Evolutionary conservation across 2,329 filamentous ascomycete genomes (phyloP).

Genomic region (Hymenoscyphus repandus): DNA sequence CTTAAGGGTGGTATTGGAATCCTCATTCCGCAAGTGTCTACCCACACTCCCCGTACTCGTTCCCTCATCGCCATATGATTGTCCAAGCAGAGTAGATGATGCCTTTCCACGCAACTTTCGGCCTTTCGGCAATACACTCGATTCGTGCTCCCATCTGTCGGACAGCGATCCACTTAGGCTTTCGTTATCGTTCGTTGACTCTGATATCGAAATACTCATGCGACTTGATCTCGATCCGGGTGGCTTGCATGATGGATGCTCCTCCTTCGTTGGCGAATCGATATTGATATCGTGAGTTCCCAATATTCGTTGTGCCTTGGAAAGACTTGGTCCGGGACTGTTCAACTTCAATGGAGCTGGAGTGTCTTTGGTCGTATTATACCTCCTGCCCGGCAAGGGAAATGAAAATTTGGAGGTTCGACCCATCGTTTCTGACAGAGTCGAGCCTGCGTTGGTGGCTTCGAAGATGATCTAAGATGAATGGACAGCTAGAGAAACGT

Average conservation of each 20-base stretch:
- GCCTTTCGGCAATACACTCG: constrained; percentile 22
- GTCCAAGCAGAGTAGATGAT: constrained; percentile 41
- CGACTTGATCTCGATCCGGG: constrained; percentile 33
- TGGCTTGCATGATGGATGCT: constrained; percentile 23
- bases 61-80: constrained; percentile 34
- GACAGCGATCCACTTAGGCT: constrained; percentile 18
- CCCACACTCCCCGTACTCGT: constrained; percentile 29
- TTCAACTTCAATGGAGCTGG: neutral
- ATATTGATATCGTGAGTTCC: constrained; percentile 44
- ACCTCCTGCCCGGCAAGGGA: constrained; percentile 30
- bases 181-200: constrained; percentile 25
- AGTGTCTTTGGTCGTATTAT: constrained; percentile 13
- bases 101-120: constrained; percentile 36
- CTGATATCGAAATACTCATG: constrained; percentile 37
- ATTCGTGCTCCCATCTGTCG: constrained; percentile 25
- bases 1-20: constrained; percentile 40
- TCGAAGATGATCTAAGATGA: neutral
- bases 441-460: constrained; percentile 1
- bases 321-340: constrained; percentile 15
- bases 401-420: constrained; percentile 33
- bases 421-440: constrained; percentile 24
- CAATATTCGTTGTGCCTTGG: constrained; percentile 30
- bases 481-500: too few species aligned
- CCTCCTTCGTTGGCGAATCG: constrained; percentile 24
- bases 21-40: constrained; percentile 29